Evolutionary conservation across 345 rosid genomes (phyloP).

Genomic region (Populus pruinosa): DNA sequence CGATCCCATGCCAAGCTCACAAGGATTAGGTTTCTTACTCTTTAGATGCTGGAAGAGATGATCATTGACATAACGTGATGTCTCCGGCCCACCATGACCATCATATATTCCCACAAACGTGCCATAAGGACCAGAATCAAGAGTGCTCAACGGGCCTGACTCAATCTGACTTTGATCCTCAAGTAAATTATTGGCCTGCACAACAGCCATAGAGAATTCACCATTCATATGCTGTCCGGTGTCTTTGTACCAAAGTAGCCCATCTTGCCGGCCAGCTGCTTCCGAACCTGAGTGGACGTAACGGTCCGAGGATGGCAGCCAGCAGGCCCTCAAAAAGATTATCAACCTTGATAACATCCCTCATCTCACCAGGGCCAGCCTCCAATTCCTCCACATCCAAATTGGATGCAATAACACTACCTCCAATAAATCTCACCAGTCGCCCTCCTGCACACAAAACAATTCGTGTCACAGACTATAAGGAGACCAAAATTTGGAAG

Average conservation of each 20-base stretch:
- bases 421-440: slow-evolving; percentile 16
- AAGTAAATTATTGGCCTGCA: slow-evolving; percentile 34
- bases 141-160: slow-evolving; percentile 28
- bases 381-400: slow-evolving; percentile 49
- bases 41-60: slow-evolving; percentile 31
- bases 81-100: slow-evolving; percentile 35
- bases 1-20: neutral
- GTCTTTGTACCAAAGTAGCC: slow-evolving; percentile 38
- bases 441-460: slow-evolving; percentile 19
- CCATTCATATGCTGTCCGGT: slow-evolving; percentile 30
- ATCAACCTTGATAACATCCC: slow-evolving; percentile 39
- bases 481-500: slow-evolving; percentile 1
- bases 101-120: slow-evolving; percentile 30
- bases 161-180: slow-evolving; percentile 37
- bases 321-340: slow-evolving; percentile 38
- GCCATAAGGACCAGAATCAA: slow-evolving; percentile 29
- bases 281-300: slow-evolving; percentile 20
- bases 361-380: slow-evolving; percentile 39
- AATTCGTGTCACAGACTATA: neutral
- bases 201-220: slow-evolving; percentile 36
- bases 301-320: slow-evolving; percentile 27
- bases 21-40: slow-evolving; percentile 15
- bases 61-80: slow-evolving; percentile 26
- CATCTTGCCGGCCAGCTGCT: slow-evolving; percentile 35
- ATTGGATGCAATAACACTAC: slow-evolving; percentile 33